These are phyloP conservation scores for Periconia digitata DNA, from an alignment of 2,329 filamentous ascomycete genomes.

Conservation along the genomic window DNA sequence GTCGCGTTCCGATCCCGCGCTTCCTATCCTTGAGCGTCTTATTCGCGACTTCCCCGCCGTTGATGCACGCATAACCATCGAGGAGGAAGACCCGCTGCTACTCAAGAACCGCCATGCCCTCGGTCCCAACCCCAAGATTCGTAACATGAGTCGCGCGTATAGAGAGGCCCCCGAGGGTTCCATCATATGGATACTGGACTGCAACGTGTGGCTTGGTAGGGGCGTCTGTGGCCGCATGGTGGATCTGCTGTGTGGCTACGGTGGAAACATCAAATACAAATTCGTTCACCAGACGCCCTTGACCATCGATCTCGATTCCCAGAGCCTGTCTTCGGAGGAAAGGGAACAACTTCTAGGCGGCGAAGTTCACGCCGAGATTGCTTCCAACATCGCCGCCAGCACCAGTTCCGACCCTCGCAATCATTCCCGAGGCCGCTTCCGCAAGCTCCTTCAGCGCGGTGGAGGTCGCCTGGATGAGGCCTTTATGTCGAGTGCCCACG, in stretches of 20 bases:
- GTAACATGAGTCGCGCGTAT: constrained; percentile 93
- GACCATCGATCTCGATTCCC: constrained; percentile 67
- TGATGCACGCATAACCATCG: constrained; percentile 74
- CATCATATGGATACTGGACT: constrained; percentile 92
- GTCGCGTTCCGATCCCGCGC: constrained; percentile 72
- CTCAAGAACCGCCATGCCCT: constrained; percentile 59
- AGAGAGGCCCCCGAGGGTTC: constrained; percentile 76
- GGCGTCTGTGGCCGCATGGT: constrained; percentile 87
- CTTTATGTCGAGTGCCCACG: constrained; percentile 90
- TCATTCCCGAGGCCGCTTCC: constrained; percentile 23
- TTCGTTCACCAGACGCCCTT: constrained; percentile 94
- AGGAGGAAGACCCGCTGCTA: constrained; percentile 76
- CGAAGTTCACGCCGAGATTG: constrained; percentile 8
- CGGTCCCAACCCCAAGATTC: constrained; percentile 97
- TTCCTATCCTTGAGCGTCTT: constrained; percentile 70
- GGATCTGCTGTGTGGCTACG: constrained; percentile 75
- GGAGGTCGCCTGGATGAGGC: constrained; percentile 90
- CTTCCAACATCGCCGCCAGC: constrained; percentile 29
- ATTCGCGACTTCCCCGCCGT: constrained; percentile 71
- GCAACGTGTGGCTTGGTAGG: constrained; percentile 87
- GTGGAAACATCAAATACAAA: constrained; percentile 64
- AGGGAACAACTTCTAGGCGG: constrained; percentile 36
- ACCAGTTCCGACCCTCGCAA: constrained; percentile 27
- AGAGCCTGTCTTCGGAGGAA: constrained; percentile 27
- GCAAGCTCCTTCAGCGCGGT: constrained; percentile 46